Conservation (phyloP, 2,329 filamentous ascomycete species). For the Botryotinia globosa region DNA sequence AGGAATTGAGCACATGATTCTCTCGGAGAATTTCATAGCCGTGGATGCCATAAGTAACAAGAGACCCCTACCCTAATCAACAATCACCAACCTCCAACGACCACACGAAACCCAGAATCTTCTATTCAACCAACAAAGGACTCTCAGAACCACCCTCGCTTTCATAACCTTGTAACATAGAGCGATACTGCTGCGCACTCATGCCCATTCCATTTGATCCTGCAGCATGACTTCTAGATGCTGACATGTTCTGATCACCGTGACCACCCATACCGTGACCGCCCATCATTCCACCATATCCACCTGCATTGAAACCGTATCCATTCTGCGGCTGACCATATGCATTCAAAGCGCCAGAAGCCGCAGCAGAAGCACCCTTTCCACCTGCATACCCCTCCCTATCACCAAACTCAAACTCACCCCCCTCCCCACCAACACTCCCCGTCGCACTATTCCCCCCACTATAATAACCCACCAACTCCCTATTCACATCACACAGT, state of each 20-base stretch:
- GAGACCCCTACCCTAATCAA: too few species aligned
- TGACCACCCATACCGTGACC: neutral
- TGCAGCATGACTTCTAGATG: neutral
- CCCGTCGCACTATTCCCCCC: neutral
- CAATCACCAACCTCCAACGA: neutral
- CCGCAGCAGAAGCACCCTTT: neutral
- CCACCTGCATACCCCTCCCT: neutral
- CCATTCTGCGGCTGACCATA: neutral
- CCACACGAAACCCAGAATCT: neutral
- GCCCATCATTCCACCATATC: neutral
- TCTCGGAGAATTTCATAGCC: neutral
- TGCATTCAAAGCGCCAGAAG: neutral
- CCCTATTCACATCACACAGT: constrained; percentile 7
- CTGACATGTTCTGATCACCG: neutral
- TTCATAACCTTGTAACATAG: constrained; percentile 4
- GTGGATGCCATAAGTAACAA: neutral
- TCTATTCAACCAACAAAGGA: constrained; percentile 28
- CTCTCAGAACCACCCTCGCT: constrained; percentile 25
- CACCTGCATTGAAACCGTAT: neutral
- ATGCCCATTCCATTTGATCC: neutral
- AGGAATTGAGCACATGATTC: neutral
- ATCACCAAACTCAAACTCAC: neutral
- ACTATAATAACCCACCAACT: constrained; percentile 5
- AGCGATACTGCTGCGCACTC: neutral
- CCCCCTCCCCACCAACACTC: neutral